Evolutionary conservation across 2,329 filamentous ascomycete genomes (phyloP).

Genomic region (Trichocomaceae sp.): DNA sequence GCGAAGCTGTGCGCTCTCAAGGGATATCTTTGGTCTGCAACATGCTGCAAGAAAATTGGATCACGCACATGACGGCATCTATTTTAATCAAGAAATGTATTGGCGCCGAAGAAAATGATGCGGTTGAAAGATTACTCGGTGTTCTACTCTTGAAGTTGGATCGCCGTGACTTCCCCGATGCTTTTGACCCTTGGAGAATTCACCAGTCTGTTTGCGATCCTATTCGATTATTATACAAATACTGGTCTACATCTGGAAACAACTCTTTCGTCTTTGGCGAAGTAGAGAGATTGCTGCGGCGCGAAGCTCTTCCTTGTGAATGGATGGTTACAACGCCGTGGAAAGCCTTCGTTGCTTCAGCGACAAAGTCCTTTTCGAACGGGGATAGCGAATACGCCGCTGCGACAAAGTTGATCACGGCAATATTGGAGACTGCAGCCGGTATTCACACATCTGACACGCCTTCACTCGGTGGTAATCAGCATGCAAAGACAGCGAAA

Average conservation of each 20-base stretch:
- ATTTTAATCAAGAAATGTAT: slow-evolving; percentile 30
- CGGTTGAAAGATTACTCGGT: slow-evolving; percentile 30
- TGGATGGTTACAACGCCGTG: slow-evolving; percentile 37
- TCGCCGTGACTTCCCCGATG: slow-evolving; percentile 23
- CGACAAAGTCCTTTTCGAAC: slow-evolving; percentile 32
- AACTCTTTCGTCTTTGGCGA: slow-evolving; percentile 30
- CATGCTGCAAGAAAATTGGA: slow-evolving; percentile 31
- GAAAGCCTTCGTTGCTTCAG: slow-evolving; percentile 31
- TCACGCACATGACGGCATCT: slow-evolving; percentile 27
- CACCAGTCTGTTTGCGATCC: slow-evolving; percentile 21
- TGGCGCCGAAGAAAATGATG: slow-evolving; percentile 28
- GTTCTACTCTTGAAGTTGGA: slow-evolving; percentile 24
- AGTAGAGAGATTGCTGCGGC: slow-evolving; percentile 29
- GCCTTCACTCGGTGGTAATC: neutral
- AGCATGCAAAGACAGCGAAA: neutral
- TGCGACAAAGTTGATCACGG: slow-evolving; percentile 27
- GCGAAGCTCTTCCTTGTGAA: slow-evolving; percentile 29
- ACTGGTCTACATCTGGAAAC: slow-evolving; percentile 18
- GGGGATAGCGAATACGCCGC: slow-evolving; percentile 28
- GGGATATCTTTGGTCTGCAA: slow-evolving; percentile 33
- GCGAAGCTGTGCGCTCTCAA: slow-evolving; percentile 36
- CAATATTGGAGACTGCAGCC: slow-evolving; percentile 26
- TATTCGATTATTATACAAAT: slow-evolving; percentile 26
- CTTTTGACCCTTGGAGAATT: slow-evolving; percentile 20
- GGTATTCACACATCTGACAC: slow-evolving; percentile 9